Base-by-base conservation (phyloP, 352 stramenopile species). In the Pythium sukuiense region DNA sequence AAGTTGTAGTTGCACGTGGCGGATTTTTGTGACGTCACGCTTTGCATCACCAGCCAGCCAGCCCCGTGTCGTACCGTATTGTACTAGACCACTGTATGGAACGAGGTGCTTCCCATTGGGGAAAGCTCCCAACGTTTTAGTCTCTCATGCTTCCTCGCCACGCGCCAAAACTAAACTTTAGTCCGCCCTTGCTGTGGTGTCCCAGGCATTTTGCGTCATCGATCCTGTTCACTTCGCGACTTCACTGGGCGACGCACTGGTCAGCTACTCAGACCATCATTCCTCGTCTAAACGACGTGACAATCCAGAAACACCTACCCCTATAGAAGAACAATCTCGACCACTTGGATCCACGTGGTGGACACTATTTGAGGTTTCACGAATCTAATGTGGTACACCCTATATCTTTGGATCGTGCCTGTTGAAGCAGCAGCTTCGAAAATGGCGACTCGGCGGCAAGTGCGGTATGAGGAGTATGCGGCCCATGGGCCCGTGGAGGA, bases 401-500 rank as follows among this genome's bases (percentile, higher is more conserved):
- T 65, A 59, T 41, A 41, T 39, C 27, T 48, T 32, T 30, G 20
- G 0, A 7, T 4, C 27, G 12, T 48, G 41, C 16, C 41, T 20
- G 58, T 64, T 65, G 59, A 65, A 65, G 59, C 35, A 41, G 29
- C 16, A 35, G n/a, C 2, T 24, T 13, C 29, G 14, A 60, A 48
- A 41, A 68, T 68, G 61, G 53, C 61, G 12, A 20, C 60, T 1
- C 50, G 49, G 18, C 76, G 73, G 12, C 48, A 61, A 13, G 53
- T 89, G 50, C 77, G 80, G 3, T 81, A 88, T 27, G 82, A 90
- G 55, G 80, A 89, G 72, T 91, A 91, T 59, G 83, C 83, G 43
- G 77, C 83, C 2, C 41, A 70, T 18, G 64, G 64, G 14, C 37
- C 29, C 2, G 26, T 18, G 7, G 41, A 60, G 9, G 26, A 20